These are phyloP conservation scores for Bertia moriformis DNA, from an alignment of 2,329 filamentous ascomycete genomes.

Conservation along the genomic window DNA sequence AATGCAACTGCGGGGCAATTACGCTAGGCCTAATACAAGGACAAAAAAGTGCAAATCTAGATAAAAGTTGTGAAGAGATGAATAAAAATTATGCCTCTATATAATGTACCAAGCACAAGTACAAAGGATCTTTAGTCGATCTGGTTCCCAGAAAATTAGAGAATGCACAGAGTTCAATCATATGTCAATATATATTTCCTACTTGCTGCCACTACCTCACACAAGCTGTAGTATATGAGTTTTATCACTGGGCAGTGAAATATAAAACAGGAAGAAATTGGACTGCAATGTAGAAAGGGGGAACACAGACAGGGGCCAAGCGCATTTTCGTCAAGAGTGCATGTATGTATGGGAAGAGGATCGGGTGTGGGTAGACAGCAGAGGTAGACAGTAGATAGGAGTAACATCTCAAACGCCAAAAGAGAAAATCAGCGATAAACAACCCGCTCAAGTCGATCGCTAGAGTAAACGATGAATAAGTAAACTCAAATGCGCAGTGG, in stretches of 20 bases:
- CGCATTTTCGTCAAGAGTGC: too few species aligned
- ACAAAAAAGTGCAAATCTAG: too few species aligned
- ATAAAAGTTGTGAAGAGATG: too few species aligned
- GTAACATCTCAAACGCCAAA: constrained; percentile 8
- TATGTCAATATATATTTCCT: constrained; percentile 1
- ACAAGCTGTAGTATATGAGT: neutral
- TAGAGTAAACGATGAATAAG: constrained; percentile 10
- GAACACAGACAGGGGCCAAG: neutral
- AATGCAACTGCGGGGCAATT: too few species aligned
- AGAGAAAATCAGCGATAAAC: constrained; percentile 7
- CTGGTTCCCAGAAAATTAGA: too few species aligned
- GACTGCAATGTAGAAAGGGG: too few species aligned
- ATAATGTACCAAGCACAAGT: too few species aligned
- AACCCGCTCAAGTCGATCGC: constrained; percentile 13
- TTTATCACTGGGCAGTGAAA: constrained; percentile 7
- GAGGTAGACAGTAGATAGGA: constrained; percentile 5
- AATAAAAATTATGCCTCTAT: too few species aligned
- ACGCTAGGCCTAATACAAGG: too few species aligned
- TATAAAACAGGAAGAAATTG: constrained; percentile 12
- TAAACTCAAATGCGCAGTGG: constrained; percentile 3
- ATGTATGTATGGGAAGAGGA: too few species aligned
- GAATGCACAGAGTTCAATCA: too few species aligned
- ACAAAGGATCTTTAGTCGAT: too few species aligned
- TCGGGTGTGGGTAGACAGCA: neutral
- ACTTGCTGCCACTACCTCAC: neutral